Base-by-base conservation (phyloP, 83 land plant genomes). In the Picea engelmannii region DNA sequence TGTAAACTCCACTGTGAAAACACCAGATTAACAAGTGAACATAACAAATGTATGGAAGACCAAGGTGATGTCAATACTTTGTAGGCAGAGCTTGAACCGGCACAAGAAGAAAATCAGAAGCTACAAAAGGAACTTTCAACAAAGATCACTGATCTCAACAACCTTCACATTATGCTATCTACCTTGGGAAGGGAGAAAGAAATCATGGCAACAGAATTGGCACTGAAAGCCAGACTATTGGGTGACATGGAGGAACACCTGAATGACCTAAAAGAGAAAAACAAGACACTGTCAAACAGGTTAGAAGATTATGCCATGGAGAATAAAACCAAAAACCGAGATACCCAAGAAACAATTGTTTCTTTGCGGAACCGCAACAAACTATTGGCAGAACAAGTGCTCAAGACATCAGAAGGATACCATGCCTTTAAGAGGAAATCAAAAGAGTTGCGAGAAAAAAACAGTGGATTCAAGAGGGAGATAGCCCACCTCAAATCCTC, bases 171-270 rank as follows among this genome's bases (percentile, higher is more conserved):
- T 31, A 79, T 90, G 88, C 90, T 84, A 79, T 81, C 80, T 5
- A 85, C 90, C 81, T 64, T 92, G 44, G 94, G 92, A n/a, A 92
- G 83, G 78, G 94, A 92, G 85, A 92, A 92, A 88, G 87, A 90
- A 78, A 83, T 90, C 52, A 89, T 92, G 82, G 88, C 92, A 31
- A 12, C 58, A n/a, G 94, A 92, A 79, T 89, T 92, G 24, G 82
- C 89, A 16, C 80, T 73, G 66, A 90, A 88, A 77, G 89, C 76
- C 10, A 85, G 81, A 1, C 84, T 90, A 83, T 6, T 86, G 76
- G 21, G 24, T 24, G 90, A 78, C 5, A 59, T 84, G 84, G 89
- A 90, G 62, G 94, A 92, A 79, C 86, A 79, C 31, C 20, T 87
- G 69, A 81, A 60, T 78, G 93, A 87, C 70, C 74, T 87, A 23